Conservation (phyloP, 1,139 yeast species). For the Saccharomyces pastorianus region DNA sequence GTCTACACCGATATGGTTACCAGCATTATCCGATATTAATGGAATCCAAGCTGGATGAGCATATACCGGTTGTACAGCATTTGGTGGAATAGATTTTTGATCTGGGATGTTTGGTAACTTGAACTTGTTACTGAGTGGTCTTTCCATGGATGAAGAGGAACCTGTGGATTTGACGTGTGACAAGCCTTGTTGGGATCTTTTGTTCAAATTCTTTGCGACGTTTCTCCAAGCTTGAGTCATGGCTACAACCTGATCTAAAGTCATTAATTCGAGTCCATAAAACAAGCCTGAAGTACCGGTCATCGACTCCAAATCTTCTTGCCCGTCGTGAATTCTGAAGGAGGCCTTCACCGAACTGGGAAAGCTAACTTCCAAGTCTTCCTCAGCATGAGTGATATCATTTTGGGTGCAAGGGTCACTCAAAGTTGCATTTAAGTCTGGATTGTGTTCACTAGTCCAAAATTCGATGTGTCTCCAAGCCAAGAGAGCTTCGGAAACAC, state of each 20-base stretch:
- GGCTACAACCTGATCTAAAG: conserved; percentile 54
- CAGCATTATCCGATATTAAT: conserved; percentile 74
- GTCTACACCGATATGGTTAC: conserved; percentile 85
- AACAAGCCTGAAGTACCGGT: conserved; percentile 54
- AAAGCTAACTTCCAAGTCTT: conserved; percentile 47
- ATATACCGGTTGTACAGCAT: conserved; percentile 58
- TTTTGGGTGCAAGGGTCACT: conserved; percentile 57
- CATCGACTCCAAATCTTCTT: conserved; percentile 41
- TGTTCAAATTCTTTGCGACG: conserved; percentile 45
- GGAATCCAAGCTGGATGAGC: conserved; percentile 93
- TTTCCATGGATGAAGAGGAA: conserved; percentile 4
- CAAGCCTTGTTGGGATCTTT: conserved; percentile 10
- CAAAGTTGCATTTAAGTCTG: conserved; percentile 49
- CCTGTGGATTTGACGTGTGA: conserved; percentile 2
- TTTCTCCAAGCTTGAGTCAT: conserved; percentile 63
- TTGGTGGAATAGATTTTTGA: conserved; percentile 72
- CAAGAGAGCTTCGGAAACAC: conserved; percentile 53
- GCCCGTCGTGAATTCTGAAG: conserved; percentile 61
- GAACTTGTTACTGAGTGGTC: conserved; percentile 20
- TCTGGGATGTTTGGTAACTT: conserved; percentile 39
- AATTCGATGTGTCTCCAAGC: conserved; percentile 67
- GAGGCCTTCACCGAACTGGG: conserved; percentile 58
- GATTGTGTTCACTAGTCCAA: conserved; percentile 49
- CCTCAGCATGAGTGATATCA: conserved; percentile 57
- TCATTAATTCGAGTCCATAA: conserved; percentile 57